Evolutionary conservation across 306 rosid genomes (phyloP).

Genomic region (Glycyrrhiza uralensis): DNA sequence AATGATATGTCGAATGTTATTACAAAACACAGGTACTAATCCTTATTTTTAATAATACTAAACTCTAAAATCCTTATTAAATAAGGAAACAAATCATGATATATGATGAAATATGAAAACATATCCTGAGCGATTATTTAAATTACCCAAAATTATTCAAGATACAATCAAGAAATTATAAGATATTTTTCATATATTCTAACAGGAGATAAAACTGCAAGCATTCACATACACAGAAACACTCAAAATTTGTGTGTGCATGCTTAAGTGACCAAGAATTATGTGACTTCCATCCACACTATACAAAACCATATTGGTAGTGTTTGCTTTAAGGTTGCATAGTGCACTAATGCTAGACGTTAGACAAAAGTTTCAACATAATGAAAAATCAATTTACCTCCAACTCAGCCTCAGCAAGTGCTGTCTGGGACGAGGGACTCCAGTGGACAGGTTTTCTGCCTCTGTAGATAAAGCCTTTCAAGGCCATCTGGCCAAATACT

Average conservation of each 20-base stretch:
- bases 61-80: background rate
- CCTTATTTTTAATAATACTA: background rate
- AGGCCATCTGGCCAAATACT: conserved; percentile 97
- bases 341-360: background rate
- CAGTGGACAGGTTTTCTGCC: conserved; percentile 99
- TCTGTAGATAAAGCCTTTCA: conserved; percentile 84
- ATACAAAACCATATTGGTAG: background rate
- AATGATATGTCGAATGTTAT: background rate
- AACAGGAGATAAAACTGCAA: conserved; percentile 1
- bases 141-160: background rate
- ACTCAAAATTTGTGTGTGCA: background rate
- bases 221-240: background rate
- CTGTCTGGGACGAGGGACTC: conserved; percentile 98
- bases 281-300: background rate
- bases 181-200: background rate
- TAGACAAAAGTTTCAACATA: background rate
- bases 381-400: conserved; percentile 56
- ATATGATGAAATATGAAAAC: background rate
- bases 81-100: background rate
- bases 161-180: background rate
- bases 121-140: background rate
- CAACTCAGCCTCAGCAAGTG: conserved; percentile 99
- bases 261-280: background rate
- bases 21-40: background rate
- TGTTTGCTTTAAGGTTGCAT: conserved; percentile 4